These are phyloP conservation scores for Dactylellina cionopaga DNA, from an alignment of 2,329 filamentous ascomycete genomes.

Conservation along the genomic window DNA sequence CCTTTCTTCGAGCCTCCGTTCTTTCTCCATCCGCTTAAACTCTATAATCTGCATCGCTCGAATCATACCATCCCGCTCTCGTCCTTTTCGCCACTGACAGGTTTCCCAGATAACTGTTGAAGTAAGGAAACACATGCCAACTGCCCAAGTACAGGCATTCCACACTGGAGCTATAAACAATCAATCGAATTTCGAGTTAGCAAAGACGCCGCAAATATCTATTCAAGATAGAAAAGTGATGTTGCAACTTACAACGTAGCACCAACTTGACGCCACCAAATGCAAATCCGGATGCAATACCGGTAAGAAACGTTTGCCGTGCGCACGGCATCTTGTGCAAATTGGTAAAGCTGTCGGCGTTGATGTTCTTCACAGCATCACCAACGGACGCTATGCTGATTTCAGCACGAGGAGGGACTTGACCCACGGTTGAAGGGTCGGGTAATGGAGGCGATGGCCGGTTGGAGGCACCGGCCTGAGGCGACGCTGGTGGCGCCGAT, in stretches of 20 bases:
- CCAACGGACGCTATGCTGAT: conserved; percentile 8
- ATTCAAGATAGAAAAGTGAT: no score
- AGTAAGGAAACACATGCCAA: conserved; percentile 76
- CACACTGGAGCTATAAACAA: conserved; percentile 67
- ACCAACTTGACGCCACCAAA: conserved; percentile 79
- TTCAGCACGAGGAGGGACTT: conserved; percentile 37
- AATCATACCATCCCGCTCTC: conserved; percentile 85
- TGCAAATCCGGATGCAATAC: conserved; percentile 81
- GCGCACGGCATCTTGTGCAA: conserved; percentile 85
- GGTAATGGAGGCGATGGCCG: conserved; percentile 21
- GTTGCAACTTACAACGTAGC: conserved; percentile 71
- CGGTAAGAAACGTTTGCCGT: conserved; percentile 81
- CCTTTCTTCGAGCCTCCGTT: conserved; percentile 63
- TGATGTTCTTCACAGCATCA: conserved; percentile 42
- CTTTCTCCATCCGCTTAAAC: conserved; percentile 74
- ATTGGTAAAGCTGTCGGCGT: conserved; percentile 66
- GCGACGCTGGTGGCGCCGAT: neutral
- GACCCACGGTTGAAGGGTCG: conserved; percentile 45
- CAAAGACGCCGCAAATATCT: no score
- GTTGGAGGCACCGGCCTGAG: neutral
- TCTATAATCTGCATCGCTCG: conserved; percentile 84
- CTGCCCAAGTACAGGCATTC: conserved; percentile 84
- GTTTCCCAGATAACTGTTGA: conserved; percentile 83
- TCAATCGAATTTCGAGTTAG: neutral
- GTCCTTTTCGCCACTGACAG: conserved; percentile 77